Percentiles rank a stretch among this genome's conserved stretches.
These are phyloP conservation scores for Candida buenavistaensis DNA, from an alignment of 1,139 yeast species.

Conservation along the genomic window DNA sequence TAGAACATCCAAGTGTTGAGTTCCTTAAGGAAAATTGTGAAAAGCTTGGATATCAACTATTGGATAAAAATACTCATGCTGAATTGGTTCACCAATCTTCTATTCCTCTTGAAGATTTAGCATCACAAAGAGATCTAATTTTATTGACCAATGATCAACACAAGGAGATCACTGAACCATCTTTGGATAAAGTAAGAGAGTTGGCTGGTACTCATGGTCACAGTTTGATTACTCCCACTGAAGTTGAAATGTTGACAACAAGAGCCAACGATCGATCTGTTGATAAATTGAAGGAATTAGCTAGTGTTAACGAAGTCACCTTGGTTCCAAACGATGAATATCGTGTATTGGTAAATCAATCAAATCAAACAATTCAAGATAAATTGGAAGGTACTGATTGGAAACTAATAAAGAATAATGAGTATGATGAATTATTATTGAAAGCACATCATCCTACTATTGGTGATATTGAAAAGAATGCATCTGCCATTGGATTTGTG, in stretches of 20 bases:
- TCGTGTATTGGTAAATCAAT: constrained; percentile 17
- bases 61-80: constrained; percentile 13
- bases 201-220: constrained; percentile 19
- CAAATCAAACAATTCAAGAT: constrained; percentile 24
- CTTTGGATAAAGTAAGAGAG: constrained; percentile 20
- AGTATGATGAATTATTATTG: constrained; percentile 34
- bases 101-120: constrained; percentile 20
- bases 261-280: constrained; percentile 11
- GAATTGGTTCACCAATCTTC: constrained; percentile 12
- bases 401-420: constrained; percentile 23
- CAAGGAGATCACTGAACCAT: constrained; percentile 20
- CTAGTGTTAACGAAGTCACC: constrained; percentile 1
- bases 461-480: constrained; percentile 28
- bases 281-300: constrained; percentile 18
- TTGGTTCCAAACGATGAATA: constrained; percentile 21
- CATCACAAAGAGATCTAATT: constrained; percentile 18
- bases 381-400: constrained; percentile 25
- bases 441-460: constrained; percentile 40
- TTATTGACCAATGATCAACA: constrained; percentile 20
- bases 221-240: constrained; percentile 19
- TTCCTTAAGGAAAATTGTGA: constrained; percentile 22
- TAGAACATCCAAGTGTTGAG: constrained; percentile 25
- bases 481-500: constrained; percentile 28
- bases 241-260: constrained; percentile 18
- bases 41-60: constrained; percentile 14